These are phyloP conservation scores for Gryganskiella cystojenkinii DNA, from an alignment of 192 early-diverging fungal genomes.

Conservation along the genomic window DNA sequence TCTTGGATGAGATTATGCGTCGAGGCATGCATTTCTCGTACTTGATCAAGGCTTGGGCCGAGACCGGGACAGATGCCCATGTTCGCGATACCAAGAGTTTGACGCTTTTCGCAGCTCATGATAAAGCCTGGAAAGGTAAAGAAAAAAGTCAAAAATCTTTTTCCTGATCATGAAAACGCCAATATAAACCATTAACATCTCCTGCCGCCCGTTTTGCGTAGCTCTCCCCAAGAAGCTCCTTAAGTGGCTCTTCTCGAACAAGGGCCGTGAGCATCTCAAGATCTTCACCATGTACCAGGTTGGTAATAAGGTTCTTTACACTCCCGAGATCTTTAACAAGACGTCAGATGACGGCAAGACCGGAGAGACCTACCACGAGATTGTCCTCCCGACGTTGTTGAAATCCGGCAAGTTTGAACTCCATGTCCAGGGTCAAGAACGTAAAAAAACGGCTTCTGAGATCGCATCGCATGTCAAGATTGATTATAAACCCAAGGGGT, in stretches of 20 bases:
- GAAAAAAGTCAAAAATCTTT: too few relatives aligned
- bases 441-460: neutral
- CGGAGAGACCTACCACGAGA: slow-evolving; percentile 8
- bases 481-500: slow-evolving; percentile 8
- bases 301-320: slow-evolving; percentile 25
- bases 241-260: slow-evolving; percentile 27
- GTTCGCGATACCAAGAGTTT: slow-evolving; percentile 33
- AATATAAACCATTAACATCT: neutral
- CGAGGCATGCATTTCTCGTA: slow-evolving; percentile 24
- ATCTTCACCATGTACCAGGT: slow-evolving; percentile 36
- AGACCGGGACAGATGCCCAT: slow-evolving; percentile 23
- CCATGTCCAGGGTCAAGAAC: slow-evolving; percentile 16
- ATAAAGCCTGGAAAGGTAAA: slow-evolving; percentile 41
- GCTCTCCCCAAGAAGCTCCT: slow-evolving; percentile 19
- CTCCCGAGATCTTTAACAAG: slow-evolving; percentile 33
- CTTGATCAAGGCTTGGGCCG: slow-evolving; percentile 25
- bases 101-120: slow-evolving; percentile 35
- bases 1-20: slow-evolving; percentile 31
- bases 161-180: too few relatives aligned
- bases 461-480: neutral
- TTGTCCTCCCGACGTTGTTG: slow-evolving; percentile 25
- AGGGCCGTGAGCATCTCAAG: slow-evolving; percentile 37
- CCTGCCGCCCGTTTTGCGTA: neutral
- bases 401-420: slow-evolving; percentile 19
- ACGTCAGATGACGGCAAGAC: slow-evolving; percentile 5